Conservation (phyloP, 768 basidiomycete species). For the Mycena vulgaris region DNA sequence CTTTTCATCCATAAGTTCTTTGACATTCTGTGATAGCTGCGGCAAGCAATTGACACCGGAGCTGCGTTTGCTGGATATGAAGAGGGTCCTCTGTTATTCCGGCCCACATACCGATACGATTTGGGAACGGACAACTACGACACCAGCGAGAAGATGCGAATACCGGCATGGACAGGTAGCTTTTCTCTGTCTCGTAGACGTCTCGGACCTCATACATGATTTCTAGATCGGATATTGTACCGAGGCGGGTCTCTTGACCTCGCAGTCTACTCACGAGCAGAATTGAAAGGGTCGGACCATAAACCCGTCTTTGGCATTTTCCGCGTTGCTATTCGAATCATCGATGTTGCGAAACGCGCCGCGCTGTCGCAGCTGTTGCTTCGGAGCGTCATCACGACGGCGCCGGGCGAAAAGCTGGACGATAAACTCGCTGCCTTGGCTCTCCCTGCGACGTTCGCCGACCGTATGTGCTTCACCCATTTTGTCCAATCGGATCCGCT, state of each 20-base stretch:
- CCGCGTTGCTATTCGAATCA: constrained; percentile 79
- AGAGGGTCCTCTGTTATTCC: constrained; percentile 93
- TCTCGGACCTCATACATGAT: constrained; percentile 30
- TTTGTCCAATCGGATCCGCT: constrained; percentile 14
- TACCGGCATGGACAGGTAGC: constrained; percentile 97
- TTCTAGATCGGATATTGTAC: constrained; percentile 91
- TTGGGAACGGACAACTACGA: constrained; percentile 90
- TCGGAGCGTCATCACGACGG: constrained; percentile 73
- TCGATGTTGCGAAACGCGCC: constrained; percentile 84
- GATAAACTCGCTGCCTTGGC: constrained; percentile 77
- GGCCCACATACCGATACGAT: constrained; percentile 96
- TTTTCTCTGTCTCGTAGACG: constrained; percentile 1
- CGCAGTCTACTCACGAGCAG: constrained; percentile 85
- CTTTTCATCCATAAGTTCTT: constrained; percentile 5
- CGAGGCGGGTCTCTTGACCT: constrained; percentile 82
- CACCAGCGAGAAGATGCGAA: constrained; percentile 94
- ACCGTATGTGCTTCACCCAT: constrained; percentile 34
- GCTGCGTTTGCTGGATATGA: constrained; percentile 86
- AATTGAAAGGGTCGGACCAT: constrained; percentile 94
- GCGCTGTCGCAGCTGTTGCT: constrained; percentile 78
- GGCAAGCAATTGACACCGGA: constrained; percentile 77
- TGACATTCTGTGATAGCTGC: constrained; percentile 65
- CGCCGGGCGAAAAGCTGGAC: constrained; percentile 77
- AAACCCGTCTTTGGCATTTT: constrained; percentile 96
- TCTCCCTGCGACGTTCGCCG: constrained; percentile 60